Evolutionary conservation across 2,329 filamentous ascomycete species (phyloP).

Genomic region (Rhynchosporium agropyri): DNA sequence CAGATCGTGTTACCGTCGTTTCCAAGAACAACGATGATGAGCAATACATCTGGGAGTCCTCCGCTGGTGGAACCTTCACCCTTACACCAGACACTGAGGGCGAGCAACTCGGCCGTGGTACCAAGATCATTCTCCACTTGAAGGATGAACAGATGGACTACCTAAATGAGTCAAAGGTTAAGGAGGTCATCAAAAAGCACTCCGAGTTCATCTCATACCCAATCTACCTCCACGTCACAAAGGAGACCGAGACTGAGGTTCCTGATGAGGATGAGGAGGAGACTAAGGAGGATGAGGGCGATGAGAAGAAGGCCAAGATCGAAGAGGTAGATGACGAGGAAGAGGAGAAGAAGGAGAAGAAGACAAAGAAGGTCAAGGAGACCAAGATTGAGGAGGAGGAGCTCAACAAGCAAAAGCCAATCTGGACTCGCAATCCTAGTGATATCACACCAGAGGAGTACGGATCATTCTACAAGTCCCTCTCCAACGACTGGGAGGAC

Average conservation of each 20-base stretch:
- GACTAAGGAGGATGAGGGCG: conserved; percentile 71
- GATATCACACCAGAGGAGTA: conserved; percentile 98
- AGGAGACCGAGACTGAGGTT: conserved; percentile 99
- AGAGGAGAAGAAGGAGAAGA: conserved; percentile 88
- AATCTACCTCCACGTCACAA: conserved; percentile 99
- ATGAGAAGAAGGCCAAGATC: conserved; percentile 94
- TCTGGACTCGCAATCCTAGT: conserved; percentile 97
- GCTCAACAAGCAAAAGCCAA: conserved; percentile 99
- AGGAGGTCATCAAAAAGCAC: conserved; percentile 99
- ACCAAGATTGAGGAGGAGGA: conserved; percentile 98
- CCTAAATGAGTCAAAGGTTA: conserved; percentile 98
- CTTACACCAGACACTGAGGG: conserved; percentile 89
- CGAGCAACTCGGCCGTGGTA: conserved; percentile 88
- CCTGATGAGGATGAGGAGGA: conserved; percentile 90
- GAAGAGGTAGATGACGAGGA: conserved; percentile 90
- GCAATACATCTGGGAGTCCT: conserved; percentile 99
- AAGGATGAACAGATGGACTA: conserved; percentile 99
- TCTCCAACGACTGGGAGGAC: conserved; percentile 99
- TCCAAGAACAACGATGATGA: conserved; percentile 99
- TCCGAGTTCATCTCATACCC: conserved; percentile 99
- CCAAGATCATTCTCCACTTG: conserved; percentile 97
- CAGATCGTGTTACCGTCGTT: conserved; percentile 91
- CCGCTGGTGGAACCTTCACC: conserved; percentile 95
- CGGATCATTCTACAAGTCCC: conserved; percentile 99
- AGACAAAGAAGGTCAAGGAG: conserved; percentile 99